Evolutionary conservation across 1,284 basidiomycete genomes (phyloP), one percentile per base, ranked within the genome.

Genomic region (Microbotryomycetes sp.): DNA sequence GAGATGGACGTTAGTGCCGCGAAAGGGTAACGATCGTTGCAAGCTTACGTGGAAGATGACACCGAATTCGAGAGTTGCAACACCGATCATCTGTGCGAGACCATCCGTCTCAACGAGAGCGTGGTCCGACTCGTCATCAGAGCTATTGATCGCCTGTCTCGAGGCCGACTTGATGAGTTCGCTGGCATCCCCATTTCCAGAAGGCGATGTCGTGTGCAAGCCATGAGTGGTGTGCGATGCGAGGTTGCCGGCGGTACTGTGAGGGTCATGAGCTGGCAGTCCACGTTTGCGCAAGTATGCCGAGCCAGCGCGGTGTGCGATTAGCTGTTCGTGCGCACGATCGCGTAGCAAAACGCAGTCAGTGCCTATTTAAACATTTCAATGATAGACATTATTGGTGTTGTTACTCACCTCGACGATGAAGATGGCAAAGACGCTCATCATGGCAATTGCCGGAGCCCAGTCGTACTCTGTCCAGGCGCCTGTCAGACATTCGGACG

Each of bases 61-160:
- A 71, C 94, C 96, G 71, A 97, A 94, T 74, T 84, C 91, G 62
- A 94, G 80, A 65, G 93, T 91, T 48, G 82, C 85, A 49, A 92
- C 81, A 23, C 92, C 92, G 50, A 97, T 80, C 53, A 96, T 79
- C 76, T 97, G 91, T 1, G 89, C 85, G 1, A 81, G 69, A 1
- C 82, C 79, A 16, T 77, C 76, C 57, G 84, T 80, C 42, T 80
- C 72, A 6, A 77, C 62, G 22, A 59, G 58, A 16, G 49, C 55
- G 23, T 49, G 59, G 12, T 64, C 58, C 22, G 46, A 55, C 23
- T 47, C 14, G 12, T 19, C 31, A 22, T 57, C 55, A 49, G 51
- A 36, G 23, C 32, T 45, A n/a, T 22, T 48, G 23, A 7, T 49
- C 30, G 14, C 15, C 28, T 25, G 36, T 26, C 48, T 46, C 9